Evolutionary conservation across 2,329 filamentous ascomycete species (phyloP).

Genomic region (Scedosporium aurantiacum): DNA sequence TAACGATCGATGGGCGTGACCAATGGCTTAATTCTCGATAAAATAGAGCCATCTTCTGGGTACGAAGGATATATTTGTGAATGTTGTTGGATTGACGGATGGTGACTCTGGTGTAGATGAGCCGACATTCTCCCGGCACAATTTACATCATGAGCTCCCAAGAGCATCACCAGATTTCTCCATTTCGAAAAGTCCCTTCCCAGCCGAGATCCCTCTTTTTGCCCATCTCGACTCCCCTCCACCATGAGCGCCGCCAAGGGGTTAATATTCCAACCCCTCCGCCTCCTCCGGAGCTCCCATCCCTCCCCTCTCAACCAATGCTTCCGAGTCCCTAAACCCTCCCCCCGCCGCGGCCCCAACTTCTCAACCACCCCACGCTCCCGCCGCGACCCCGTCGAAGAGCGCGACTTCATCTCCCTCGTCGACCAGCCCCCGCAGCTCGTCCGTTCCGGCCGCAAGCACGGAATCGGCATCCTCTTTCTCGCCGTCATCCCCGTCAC

Average conservation of each 20-base stretch:
- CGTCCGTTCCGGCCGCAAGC: constrained; percentile 59
- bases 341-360: background rate
- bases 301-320: background rate
- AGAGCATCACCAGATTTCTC: constrained; percentile 1
- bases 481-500: constrained; percentile 84
- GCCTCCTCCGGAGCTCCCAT: background rate
- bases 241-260: constrained; percentile 1
- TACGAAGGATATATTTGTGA: too few relatives aligned
- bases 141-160: background rate
- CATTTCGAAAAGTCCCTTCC: background rate
- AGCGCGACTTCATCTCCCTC: constrained; percentile 72
- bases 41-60: too few relatives aligned
- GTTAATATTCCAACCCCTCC: background rate
- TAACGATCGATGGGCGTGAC: too few relatives aligned
- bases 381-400: constrained; percentile 40
- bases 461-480: constrained; percentile 72
- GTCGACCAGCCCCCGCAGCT: constrained; percentile 72
- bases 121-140: constrained; percentile 1
- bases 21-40: too few relatives aligned
- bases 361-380: constrained; percentile 5
- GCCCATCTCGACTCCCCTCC: background rate
- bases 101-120: background rate
- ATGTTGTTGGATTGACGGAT: too few relatives aligned
- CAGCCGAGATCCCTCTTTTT: background rate
- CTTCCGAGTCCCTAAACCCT: background rate